Base-by-base conservation (phyloP, 805 yeast species). In the Komagataella pseudopastoris region DNA sequence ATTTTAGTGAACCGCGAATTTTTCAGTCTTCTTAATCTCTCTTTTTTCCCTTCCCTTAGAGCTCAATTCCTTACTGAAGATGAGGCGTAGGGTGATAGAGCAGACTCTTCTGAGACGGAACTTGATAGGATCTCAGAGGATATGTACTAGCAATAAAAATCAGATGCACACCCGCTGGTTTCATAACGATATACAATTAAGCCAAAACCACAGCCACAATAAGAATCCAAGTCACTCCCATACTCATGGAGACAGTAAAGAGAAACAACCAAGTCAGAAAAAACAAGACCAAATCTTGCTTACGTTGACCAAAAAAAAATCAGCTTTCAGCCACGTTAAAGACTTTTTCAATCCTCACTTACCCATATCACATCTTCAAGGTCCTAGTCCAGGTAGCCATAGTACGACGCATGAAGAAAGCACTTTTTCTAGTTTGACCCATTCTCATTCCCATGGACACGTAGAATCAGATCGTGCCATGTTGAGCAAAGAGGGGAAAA, bases 261-360 rank as follows among this genome's bases (percentile, higher is more conserved):
- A 22, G 24, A 22, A 45, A 14, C 24, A 12, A 17, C 47, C 47
- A 8, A 23, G 47, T 16, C 47, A 45, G 14, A 17, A 14, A 45
- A 16, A 45, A 14, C 16, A 20, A n/a, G 30, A 45, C 23, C 7
- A 45, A 14, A 18, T n/a, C 6, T 22, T 22, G 47, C 23, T 23
- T 22, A 7, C 24, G 4, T 22, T 17, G 47, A 22, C 18, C n/a
- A n/a, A 16, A 22, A 45, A 45, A 16, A 45, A 45, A 45, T 45
- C 47, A 45, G 22, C 16, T 22, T 22, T 23, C 22, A 45, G 47
- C 58, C 4, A 62, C 50, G 53, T 65, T 36, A 64, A 63, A 44
- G 65, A 63, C 47, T 65, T 66, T 49, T 65, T 67, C 56, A 60
- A 66, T 50, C 71, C 71, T 3, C 66, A 63, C 50, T 54, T 59